Percentiles rank a stretch among this genome's conserved stretches.
Conservation (phyloP, 495 filamentous ascomycete genomes). For the Xylaria palmicola region DNA sequence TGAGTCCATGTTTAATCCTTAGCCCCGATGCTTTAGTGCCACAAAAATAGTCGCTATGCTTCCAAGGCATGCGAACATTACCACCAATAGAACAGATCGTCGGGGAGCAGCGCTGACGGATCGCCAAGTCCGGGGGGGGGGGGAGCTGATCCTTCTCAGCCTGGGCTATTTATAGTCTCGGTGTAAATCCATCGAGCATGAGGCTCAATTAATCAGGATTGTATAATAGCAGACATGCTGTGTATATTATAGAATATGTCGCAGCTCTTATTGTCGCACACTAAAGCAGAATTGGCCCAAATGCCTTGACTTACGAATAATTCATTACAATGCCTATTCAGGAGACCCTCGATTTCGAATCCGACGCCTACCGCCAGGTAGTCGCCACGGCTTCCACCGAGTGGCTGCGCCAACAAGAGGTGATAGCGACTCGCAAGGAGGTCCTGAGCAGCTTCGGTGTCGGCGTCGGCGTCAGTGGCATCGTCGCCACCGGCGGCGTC, state of each 20-base stretch:
- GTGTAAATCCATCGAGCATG: background rate
- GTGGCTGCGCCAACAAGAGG: constrained; percentile 12
- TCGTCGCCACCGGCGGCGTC: constrained; percentile 4
- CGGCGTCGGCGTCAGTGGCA: background rate
- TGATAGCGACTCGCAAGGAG: background rate
- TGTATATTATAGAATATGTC: background rate
- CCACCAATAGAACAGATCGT: no score
- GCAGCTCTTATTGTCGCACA: background rate
- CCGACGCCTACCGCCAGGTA: background rate
- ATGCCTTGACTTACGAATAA: background rate
- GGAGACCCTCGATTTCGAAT: constrained; percentile 16
- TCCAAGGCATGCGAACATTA: no score
- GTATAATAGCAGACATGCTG: background rate
- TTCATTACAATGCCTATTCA: constrained; percentile 7
- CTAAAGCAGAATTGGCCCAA: background rate
- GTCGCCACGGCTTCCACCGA: background rate
- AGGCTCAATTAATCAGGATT: background rate
- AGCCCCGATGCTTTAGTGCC: no score
- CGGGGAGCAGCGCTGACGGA: background rate
- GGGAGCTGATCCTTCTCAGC: background rate
- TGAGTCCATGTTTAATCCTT: no score
- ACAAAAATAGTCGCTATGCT: no score
- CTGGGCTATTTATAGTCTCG: background rate
- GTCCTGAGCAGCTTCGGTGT: constrained; percentile 3
- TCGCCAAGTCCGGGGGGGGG: no score